Evolutionary conservation across 2,329 filamentous ascomycete species (phyloP), one percentile per base, ranked within the genome.

Genomic region (Endothia cerciana): DNA sequence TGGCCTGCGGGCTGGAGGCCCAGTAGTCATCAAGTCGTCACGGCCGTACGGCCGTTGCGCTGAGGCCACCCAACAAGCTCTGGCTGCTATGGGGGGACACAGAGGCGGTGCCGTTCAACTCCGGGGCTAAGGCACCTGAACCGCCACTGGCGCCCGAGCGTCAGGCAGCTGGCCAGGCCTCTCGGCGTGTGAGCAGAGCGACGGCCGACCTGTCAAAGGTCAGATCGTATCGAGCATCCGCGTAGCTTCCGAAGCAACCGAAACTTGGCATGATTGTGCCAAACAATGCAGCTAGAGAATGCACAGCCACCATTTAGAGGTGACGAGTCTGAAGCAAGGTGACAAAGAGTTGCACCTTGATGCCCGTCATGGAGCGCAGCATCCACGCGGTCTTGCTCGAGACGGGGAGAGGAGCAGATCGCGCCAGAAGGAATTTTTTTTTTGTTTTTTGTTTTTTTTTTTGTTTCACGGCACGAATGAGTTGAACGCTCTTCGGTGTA

Each of bases 31-130:
- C 47, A 49, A 43, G 58, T 22, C 43, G 28, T 43, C 28, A 22
- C 15, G 49, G 64, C 33, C 33, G 33, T 36, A 10, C 66, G 69
- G 65, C 69, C 71, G 69, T 67, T 63, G 67, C 67, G 69, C 69
- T 69, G 68, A 56, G 28, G 25, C 51, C 30, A 17, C 51, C 15
- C n/a, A 19, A 56, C 25, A 33, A 56, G 28, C 25, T 33, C 51
- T 36, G 51, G 51, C 51, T 47, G 25, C n/a, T n/a, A n/a, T n/a
- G n/a, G n/a, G n/a, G n/a, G n/a, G n/a, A n/a, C n/a, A n/a, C n/a
- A n/a, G n/a, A n/a, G n/a, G n/a, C n/a, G n/a, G n/a, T n/a, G n/a
- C 57, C 25, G 40, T 47, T 36, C 59, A 62, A 55, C 28, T 57
- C 49, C 22, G 61, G 57, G 53, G 45, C 43, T 30, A 30, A 40